Evolutionary conservation across 192 early-diverging fungal species (phyloP), one percentile per base, ranked within the genome.

Genomic region (Cladochytrium replicatum): DNA sequence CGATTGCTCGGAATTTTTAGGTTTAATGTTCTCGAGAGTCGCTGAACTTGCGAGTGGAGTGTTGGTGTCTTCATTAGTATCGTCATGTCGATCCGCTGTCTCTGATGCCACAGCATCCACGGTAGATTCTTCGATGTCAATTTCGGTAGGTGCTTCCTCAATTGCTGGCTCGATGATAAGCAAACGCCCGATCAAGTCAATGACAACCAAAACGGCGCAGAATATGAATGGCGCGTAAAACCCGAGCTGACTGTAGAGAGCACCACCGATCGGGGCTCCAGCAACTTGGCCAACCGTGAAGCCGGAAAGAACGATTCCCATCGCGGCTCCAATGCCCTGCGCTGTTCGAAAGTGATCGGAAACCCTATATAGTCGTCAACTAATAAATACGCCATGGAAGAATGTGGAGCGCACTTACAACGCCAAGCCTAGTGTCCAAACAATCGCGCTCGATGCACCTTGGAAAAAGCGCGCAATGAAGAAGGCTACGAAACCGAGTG

Each of bases 301-400:
- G 1, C 78, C 81, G 0, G 72, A 72, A 45, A 85, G 69, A 0
- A 78, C 76, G 11, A 76, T 71, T 9, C 83, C 83, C 83, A 87
- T 85, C 8, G 78, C 80, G n/a, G 73, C 55, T 17, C 83, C 83
- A 6, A 82, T n/a, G n/a, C n/a, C 56, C 24, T 67, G 73, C n/a
- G 72, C 63, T 21, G 74, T 72, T 2, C 69, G 63, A 32, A 79
- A 87, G 0, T 81, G 74, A 50, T 87, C 83, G 17, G 83, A 81
- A 11, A 87, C 56, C 78, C 85, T 78, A 15, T 75, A 80, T 23
- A 85, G n/a, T n/a, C n/a, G n/a, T n/a, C n/a, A n/a, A n/a, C n/a
- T n/a, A n/a, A 63, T 2, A 77, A 77, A 39, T 85, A 72, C 2
- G 85, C n/a, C n/a, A n/a, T n/a, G n/a, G n/a, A n/a, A n/a, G n/a